A percentile compares a stretch with the other conserved stretches of the same genome.
Conservation (phyloP, 2,329 filamentous ascomycete species). For the Sarocladium oryzae region DNA sequence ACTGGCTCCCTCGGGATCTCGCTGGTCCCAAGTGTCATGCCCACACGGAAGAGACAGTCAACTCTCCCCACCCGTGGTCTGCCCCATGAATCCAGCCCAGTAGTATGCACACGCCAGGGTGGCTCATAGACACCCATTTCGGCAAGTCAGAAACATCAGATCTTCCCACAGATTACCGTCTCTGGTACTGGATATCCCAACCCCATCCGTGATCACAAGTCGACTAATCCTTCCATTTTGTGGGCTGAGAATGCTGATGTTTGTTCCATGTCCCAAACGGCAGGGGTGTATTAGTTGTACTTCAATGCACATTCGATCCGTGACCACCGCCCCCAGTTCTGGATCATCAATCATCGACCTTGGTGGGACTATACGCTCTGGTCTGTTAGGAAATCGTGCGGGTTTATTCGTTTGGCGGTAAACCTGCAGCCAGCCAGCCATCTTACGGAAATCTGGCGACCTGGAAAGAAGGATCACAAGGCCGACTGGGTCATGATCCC, state of each 20-base stretch:
- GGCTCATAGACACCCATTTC: neutral
- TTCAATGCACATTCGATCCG: slow-evolving; percentile 1
- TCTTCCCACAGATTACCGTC: slow-evolving; percentile 7
- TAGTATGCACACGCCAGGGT: neutral
- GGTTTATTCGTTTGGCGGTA: neutral
- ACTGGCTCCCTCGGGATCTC: slow-evolving; percentile 1
- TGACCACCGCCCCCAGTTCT: neutral
- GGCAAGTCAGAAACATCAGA: slow-evolving; percentile 9
- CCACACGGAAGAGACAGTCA: neutral
- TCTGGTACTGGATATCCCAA: neutral
- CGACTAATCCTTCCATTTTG: slow-evolving; percentile 3
- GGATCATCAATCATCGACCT: slow-evolving; percentile 2
- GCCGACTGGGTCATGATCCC: too few relatives aligned
- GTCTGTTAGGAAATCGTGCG: neutral
- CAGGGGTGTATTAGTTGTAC: neutral
- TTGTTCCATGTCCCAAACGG: slow-evolving; percentile 8
- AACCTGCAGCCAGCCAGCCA: neutral
- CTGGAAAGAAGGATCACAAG: too few relatives aligned
- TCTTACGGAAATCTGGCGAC: too few relatives aligned
- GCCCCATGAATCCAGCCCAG: slow-evolving; percentile 3
- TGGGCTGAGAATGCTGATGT: slow-evolving; percentile 9
- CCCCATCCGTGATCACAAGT: neutral
- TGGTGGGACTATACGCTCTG: too few relatives aligned
- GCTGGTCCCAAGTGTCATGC: slow-evolving; percentile 4
- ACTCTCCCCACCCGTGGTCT: neutral